Percentiles rank a stretch among this genome's conserved stretches.
Conservation (phyloP, 2,329 filamentous ascomycete genomes). For the Aspergillus amoenus region DNA sequence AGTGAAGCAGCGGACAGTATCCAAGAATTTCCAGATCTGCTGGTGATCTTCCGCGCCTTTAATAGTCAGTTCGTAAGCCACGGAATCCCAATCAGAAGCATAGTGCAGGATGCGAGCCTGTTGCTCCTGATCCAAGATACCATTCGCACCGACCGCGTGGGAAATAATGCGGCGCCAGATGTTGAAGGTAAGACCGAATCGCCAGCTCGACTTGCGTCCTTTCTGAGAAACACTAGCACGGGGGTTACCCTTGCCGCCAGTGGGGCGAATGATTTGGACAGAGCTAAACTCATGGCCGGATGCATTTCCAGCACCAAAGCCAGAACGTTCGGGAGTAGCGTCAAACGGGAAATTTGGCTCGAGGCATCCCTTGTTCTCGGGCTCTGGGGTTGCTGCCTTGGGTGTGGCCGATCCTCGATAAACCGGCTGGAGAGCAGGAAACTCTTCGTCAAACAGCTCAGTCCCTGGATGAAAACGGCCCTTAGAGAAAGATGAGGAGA, state of each 20-base stretch:
- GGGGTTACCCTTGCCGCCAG: constrained; percentile 7
- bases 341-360: not conserved
- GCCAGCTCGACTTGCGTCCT: constrained; percentile 18
- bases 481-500: not conserved
- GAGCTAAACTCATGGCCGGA: not conserved
- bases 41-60: constrained; percentile 30
- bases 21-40: constrained; percentile 38
- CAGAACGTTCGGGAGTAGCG: not conserved
- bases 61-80: constrained; percentile 30
- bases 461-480: constrained; percentile 18
- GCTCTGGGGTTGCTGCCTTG: not conserved
- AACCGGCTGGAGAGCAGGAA: constrained; percentile 19
- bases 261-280: not conserved
- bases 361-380: not conserved
- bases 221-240: not conserved
- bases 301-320: not conserved
- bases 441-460: constrained; percentile 19
- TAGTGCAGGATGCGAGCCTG: constrained; percentile 31
- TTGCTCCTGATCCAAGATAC: constrained; percentile 28
- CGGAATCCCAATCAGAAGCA: constrained; percentile 31
- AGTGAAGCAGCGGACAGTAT: constrained; percentile 32
- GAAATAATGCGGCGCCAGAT: constrained; percentile 33
- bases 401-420: not conserved
- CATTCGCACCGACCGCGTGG: constrained; percentile 24
- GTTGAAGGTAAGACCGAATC: constrained; percentile 28